Evolutionary conservation across 805 yeast genomes (phyloP), one percentile per base, ranked within the genome.

Genomic region (Candida sanyiensis): DNA sequence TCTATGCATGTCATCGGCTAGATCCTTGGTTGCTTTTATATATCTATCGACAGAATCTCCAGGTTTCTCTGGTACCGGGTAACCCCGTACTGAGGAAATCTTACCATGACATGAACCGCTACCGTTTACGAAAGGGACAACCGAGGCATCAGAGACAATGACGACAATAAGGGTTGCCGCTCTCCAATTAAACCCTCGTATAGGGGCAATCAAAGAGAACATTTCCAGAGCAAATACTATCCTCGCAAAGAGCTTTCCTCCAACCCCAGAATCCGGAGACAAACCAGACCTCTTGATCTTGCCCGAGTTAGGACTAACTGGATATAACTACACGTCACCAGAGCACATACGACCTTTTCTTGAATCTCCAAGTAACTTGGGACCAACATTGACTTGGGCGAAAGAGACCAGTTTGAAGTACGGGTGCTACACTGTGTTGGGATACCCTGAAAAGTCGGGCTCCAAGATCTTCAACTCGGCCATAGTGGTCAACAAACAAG

Each of bases 261-360:
- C 45, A 25, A 19, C 48, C 25, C 48, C 49, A 27, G 55, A 57
- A 7, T 25, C 20, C 13, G 9, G 26, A 13, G 25, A 27, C 12
- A 22, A 35, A 5, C 74, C 78, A 2, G 94, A 87, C 54, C 48
- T 88, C n/a, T 57, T 88, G 7, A 72, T 88, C 1, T 67, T 89
- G 6, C 95, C 97, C 0, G 97, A 88, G 52, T 61, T 88, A 35
- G 87, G 94, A 0, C 61, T 89, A 10, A 83, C 95, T 0, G 96
- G 96, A 1, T 88, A 88, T 57, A 82, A 80, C 51, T 89, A 81
- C 60, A 21, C 57, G 63, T 19, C 58, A 56, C 29, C 55, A 50
- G 1, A 74, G 69, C 27, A 77, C 81, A 16, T 57, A 50, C 24
- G 17, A 35, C 89, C 90, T 3, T 80, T 58, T 49, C 55, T 82